These are phyloP conservation scores for Trichodelitschia bisporula DNA, from an alignment of 495 filamentous ascomycete species.

Conservation along the genomic window DNA sequence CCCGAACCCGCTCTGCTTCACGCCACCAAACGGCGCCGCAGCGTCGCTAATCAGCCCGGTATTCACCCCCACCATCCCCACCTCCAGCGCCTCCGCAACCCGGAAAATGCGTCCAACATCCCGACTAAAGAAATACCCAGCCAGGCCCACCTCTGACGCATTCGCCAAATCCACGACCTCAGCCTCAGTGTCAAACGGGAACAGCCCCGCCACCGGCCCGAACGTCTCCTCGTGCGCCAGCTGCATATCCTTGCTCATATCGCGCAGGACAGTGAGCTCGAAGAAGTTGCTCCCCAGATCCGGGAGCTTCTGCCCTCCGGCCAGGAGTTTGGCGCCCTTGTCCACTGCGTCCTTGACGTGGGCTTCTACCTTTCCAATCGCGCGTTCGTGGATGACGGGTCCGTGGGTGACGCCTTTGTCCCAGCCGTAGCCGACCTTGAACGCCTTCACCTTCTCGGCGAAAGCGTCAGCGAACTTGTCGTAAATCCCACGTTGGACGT, in stretches of 20 bases:
- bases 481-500: constrained; percentile 30
- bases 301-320: constrained; percentile 17
- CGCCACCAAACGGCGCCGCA: constrained; percentile 51
- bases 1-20: constrained; percentile 85
- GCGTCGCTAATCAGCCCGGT: constrained; percentile 18
- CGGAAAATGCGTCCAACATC: constrained; percentile 22
- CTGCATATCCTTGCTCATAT: constrained; percentile 22
- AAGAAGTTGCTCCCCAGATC: constrained; percentile 24
- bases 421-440: constrained; percentile 20
- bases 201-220: constrained; percentile 26
- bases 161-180: constrained; percentile 26
- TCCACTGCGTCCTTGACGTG: constrained; percentile 17
- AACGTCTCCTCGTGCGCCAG: constrained; percentile 32
- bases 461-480: constrained; percentile 19
- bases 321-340: constrained; percentile 19
- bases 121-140: constrained; percentile 23
- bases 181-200: constrained; percentile 24
- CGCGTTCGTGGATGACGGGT: constrained; percentile 21
- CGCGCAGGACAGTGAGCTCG: constrained; percentile 23
- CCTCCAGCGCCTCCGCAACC: constrained; percentile 24
- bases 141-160: constrained; percentile 22
- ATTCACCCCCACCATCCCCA: constrained; percentile 30
- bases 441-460: constrained; percentile 16
- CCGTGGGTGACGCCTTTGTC: constrained; percentile 19
- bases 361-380: constrained; percentile 14